phyloP scores from a whole-genome alignment of 192 early-diverging fungal genomes.

The Rhizoclosmatium globosum region DNA sequence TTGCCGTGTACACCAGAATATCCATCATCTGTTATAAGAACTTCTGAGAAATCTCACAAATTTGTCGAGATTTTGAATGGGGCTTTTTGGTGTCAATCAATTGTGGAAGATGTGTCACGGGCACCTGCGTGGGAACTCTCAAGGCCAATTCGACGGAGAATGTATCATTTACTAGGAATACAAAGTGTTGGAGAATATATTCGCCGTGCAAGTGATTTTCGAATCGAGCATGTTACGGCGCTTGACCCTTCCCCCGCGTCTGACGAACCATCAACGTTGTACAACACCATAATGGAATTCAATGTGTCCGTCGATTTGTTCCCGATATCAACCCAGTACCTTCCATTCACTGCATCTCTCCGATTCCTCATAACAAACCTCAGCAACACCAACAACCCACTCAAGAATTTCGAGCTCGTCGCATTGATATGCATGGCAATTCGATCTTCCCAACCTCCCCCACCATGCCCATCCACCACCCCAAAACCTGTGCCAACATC shows the following conservation, averaged over 20 bases:
- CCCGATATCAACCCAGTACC: not conserved
- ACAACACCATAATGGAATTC: slow-evolving; percentile 1
- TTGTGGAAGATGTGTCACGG: slow-evolving; percentile 34
- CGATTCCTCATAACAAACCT: not conserved
- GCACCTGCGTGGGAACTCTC: slow-evolving; percentile 30
- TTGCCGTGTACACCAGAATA: not conserved
- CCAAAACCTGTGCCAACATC: not conserved
- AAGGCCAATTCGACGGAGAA: slow-evolving; percentile 21
- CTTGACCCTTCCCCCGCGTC: not conserved
- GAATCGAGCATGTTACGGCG: slow-evolving; percentile 15
- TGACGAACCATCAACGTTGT: not conserved
- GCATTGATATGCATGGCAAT: slow-evolving; percentile 29
- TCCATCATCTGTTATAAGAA: not conserved
- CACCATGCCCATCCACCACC: not conserved
- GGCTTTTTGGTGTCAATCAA: slow-evolving; percentile 35
- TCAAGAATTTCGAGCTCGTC: slow-evolving; percentile 30
- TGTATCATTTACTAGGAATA: slow-evolving; percentile 24
- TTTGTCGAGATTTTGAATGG: slow-evolving; percentile 31
- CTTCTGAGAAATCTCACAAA: slow-evolving; percentile 33
- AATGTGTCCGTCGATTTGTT: not conserved
- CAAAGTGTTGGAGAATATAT: slow-evolving; percentile 18
- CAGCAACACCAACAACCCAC: slow-evolving; percentile 5
- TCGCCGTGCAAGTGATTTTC: slow-evolving; percentile 5
- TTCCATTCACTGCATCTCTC: not conserved
- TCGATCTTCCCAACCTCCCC: not conserved